Percentiles rank a stretch among this genome's conserved stretches.
These are phyloP conservation scores for Vaccinium macrocarpon DNA, from an alignment of 148 eudicot genomes.

Conservation along the genomic window DNA sequence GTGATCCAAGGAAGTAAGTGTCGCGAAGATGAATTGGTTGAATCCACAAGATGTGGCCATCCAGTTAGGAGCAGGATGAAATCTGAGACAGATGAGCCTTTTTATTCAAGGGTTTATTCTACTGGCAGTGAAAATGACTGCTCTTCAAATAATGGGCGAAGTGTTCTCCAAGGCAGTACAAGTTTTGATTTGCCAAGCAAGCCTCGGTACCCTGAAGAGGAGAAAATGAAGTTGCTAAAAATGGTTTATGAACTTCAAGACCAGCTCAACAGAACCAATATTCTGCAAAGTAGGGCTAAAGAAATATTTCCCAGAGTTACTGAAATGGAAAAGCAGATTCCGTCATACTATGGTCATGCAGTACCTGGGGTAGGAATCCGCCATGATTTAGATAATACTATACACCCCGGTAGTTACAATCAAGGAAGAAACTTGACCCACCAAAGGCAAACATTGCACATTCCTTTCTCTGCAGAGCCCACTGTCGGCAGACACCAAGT, in stretches of 20 bases:
- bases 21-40: conserved; percentile 24
- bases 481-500: conserved; percentile 28
- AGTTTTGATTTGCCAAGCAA: conserved; percentile 26
- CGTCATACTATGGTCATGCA: conserved; percentile 32
- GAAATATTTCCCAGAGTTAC: conserved; percentile 24
- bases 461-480: conserved; percentile 56
- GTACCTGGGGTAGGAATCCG: conserved; percentile 35
- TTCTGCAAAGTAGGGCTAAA: conserved; percentile 18
- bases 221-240: conserved; percentile 33
- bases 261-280: conserved; percentile 32
- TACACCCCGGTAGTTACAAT: conserved; percentile 24
- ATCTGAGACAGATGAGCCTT: conserved; percentile 30
- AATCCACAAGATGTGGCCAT: conserved; percentile 20
- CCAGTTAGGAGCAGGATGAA: conserved; percentile 28
- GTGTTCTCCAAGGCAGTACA: conserved; percentile 26
- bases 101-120: conserved; percentile 28
- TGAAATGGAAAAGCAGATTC: conserved; percentile 35
- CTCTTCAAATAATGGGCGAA: conserved; percentile 37
- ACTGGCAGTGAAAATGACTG: conserved; percentile 39
- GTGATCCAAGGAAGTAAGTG: conserved; percentile 24
- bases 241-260: conserved; percentile 43
- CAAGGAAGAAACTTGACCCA: conserved; percentile 30
- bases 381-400: conserved; percentile 26
- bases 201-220: conserved; percentile 33
- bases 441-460: conserved; percentile 25